phyloP scores from a whole-genome alignment of 495 filamentous ascomycete genomes.

The Penicillium canescens region DNA sequence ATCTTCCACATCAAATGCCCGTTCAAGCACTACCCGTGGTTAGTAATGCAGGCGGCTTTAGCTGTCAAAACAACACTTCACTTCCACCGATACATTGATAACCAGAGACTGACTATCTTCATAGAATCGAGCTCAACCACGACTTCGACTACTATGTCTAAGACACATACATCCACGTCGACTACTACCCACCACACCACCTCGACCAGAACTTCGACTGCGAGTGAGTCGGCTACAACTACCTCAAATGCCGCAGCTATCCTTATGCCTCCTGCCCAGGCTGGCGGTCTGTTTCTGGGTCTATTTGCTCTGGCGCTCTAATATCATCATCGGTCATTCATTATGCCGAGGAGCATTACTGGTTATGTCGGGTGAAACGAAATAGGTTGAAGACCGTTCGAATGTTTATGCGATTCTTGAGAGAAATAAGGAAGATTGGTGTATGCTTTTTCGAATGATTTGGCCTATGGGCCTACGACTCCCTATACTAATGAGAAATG shows the following conservation, averaged over 20 bases:
- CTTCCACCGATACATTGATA: neutral
- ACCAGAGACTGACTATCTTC: neutral
- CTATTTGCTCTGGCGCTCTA: slow-evolving; percentile 22
- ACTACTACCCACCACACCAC: slow-evolving; percentile 17
- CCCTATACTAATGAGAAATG: slow-evolving; percentile 12
- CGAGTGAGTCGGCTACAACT: slow-evolving; percentile 14
- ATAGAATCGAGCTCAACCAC: slow-evolving; percentile 2
- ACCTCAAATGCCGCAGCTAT: slow-evolving; percentile 22
- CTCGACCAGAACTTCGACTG: slow-evolving; percentile 14
- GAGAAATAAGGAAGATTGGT: neutral
- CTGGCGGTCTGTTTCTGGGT: slow-evolving; percentile 27
- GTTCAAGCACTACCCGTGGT: slow-evolving; percentile 8
- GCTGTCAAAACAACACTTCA: slow-evolving; percentile 5
- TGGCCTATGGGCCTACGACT: slow-evolving; percentile 6
- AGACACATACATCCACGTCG: slow-evolving; percentile 8
- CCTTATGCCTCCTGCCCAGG: slow-evolving; percentile 29
- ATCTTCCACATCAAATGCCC: slow-evolving; percentile 7
- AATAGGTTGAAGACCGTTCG: neutral
- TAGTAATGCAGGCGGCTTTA: slow-evolving; percentile 5
- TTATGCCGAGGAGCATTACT: neutral
- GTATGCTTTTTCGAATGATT: slow-evolving; percentile 3
- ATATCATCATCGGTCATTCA: neutral
- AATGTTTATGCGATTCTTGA: no score
- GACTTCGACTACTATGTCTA: neutral
- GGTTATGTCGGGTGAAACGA: neutral